Conservation (phyloP, 2,329 filamentous ascomycete species). For the Colletotrichum nymphaeae region DNA sequence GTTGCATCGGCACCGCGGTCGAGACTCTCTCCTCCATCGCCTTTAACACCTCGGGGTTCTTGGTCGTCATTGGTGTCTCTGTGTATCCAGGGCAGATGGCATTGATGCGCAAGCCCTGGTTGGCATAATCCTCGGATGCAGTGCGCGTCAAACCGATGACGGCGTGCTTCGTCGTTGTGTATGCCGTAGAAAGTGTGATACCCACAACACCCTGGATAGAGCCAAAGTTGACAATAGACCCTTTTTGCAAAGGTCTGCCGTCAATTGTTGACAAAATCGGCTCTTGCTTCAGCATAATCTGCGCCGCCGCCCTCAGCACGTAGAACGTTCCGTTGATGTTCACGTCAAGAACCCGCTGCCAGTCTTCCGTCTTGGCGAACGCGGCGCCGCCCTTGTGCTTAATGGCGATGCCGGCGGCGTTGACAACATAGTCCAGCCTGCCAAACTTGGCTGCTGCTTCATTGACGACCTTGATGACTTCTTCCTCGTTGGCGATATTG, state of each 20-base stretch:
- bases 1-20: constrained; percentile 42
- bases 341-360: constrained; percentile 50
- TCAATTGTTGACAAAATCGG: constrained; percentile 50
- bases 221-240: constrained; percentile 33
- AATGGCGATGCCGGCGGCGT: constrained; percentile 52
- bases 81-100: constrained; percentile 47
- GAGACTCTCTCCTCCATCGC: constrained; percentile 42
- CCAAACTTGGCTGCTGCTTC: neutral
- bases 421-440: constrained; percentile 54
- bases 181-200: constrained; percentile 23
- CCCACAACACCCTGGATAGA: constrained; percentile 29
- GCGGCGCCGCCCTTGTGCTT: constrained; percentile 51
- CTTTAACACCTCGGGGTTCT: constrained; percentile 41
- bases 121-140: constrained; percentile 55
- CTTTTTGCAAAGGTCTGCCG: constrained; percentile 16
- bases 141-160: constrained; percentile 2
- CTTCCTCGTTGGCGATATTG: neutral
- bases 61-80: constrained; percentile 44
- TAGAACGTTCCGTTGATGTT: neutral
- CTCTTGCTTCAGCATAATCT: constrained; percentile 52
- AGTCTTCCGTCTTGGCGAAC: constrained; percentile 49
- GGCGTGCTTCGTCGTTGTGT: constrained; percentile 32
- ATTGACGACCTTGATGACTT: neutral
- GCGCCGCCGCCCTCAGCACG: neutral
- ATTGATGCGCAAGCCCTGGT: constrained; percentile 52